phyloP scores from a whole-genome alignment of 1,139 yeast genomes.

The Taphrina sp. region DNA sequence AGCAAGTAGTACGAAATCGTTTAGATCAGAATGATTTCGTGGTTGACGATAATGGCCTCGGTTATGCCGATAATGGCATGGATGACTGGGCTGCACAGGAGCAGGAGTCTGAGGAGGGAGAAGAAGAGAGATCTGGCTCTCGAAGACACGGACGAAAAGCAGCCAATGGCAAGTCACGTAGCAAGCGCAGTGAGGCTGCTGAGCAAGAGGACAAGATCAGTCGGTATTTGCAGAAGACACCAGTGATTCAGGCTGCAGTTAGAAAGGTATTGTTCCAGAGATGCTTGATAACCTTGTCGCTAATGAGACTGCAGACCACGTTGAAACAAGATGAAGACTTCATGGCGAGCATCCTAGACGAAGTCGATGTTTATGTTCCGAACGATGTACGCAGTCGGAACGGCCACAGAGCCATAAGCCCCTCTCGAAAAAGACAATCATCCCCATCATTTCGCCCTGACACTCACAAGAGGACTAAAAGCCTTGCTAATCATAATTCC shows the following conservation, averaged over 20 bases:
- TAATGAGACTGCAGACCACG: slow-evolving; percentile 28
- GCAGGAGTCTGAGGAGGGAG: slow-evolving; percentile 56
- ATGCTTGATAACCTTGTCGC: slow-evolving; percentile 19
- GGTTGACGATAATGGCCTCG: slow-evolving; percentile 87
- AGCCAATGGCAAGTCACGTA: too few relatives aligned
- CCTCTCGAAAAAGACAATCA: slow-evolving; percentile 2
- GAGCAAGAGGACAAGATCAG: slow-evolving; percentile 25
- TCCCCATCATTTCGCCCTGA: slow-evolving; percentile 22
- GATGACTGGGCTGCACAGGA: slow-evolving; percentile 76
- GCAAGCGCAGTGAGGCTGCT: slow-evolving; percentile 30
- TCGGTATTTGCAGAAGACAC: slow-evolving; percentile 22
- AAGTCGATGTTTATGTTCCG: slow-evolving; percentile 37
- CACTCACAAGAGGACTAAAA: slow-evolving; percentile 16
- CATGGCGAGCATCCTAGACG: slow-evolving; percentile 42
- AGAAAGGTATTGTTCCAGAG: background rate
- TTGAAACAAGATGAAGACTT: slow-evolving; percentile 41
- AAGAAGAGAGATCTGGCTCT: slow-evolving; percentile 47
- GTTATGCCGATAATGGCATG: slow-evolving; percentile 86
- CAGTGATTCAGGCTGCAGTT: too few relatives aligned
- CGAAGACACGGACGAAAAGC: too few relatives aligned
- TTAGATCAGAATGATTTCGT: slow-evolving; percentile 87
- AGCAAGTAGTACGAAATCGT: slow-evolving; percentile 74
- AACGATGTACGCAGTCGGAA: background rate
- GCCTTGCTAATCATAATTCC: slow-evolving; percentile 4
- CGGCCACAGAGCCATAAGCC: background rate